phyloP scores from a whole-genome alignment of 1,284 basidiomycete genomes.

The Porogramme epimiltina region DNA sequence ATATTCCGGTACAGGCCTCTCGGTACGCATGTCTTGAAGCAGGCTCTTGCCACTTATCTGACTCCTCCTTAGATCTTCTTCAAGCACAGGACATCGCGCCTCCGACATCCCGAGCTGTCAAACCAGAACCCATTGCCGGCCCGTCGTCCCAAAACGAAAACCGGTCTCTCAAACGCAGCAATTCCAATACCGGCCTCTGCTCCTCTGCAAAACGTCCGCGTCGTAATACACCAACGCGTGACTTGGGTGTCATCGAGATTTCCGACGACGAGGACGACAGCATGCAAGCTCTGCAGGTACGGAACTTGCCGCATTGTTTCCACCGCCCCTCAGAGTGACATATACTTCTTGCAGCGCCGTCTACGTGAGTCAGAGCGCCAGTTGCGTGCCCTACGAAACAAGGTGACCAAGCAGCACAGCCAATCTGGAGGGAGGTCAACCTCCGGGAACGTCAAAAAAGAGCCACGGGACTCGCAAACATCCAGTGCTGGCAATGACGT shows the following conservation, averaged over 20 bases:
- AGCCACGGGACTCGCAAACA: background rate
- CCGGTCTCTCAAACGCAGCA: background rate
- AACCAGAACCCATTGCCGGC: background rate
- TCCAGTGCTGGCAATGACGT: background rate
- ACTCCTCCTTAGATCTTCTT: background rate
- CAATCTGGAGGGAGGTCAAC: background rate
- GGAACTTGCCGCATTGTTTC: background rate
- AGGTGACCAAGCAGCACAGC: background rate
- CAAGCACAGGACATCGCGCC: slow-evolving; percentile 10
- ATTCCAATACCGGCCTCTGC: background rate
- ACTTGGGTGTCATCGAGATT: slow-evolving; percentile 2
- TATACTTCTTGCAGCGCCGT: background rate
- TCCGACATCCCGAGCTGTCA: background rate
- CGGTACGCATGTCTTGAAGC: background rate
- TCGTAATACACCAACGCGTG: background rate
- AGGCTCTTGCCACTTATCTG: background rate
- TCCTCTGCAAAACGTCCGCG: slow-evolving; percentile 1
- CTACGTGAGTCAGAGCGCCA: background rate
- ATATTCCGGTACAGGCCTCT: slow-evolving; percentile 7
- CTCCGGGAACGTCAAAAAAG: slow-evolving; percentile 1
- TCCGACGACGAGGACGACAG: slow-evolving; percentile 10
- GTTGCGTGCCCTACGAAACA: background rate
- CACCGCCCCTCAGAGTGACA: background rate
- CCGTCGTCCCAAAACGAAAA: background rate
- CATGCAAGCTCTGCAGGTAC: background rate